phyloP scores from a whole-genome alignment of 345 rosid species.

The Murraya koenigii region DNA sequence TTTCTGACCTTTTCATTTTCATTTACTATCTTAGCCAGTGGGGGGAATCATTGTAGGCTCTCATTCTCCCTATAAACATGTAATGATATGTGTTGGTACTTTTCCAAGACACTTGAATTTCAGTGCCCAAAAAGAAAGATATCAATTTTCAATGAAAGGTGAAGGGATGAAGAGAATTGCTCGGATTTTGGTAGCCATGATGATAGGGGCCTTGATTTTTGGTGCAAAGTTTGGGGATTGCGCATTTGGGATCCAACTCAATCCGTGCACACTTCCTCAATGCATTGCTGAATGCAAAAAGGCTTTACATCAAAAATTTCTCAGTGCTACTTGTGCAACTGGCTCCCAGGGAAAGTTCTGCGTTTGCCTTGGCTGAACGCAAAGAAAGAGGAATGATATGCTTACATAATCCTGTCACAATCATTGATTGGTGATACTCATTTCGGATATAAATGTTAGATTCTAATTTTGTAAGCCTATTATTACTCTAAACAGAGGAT shows the following conservation, averaged over 20 bases:
- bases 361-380: constrained; percentile 24
- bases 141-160: constrained; percentile 8
- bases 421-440: too few species aligned
- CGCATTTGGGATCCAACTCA: constrained; percentile 35
- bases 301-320: constrained; percentile 24
- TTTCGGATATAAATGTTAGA: too few species aligned
- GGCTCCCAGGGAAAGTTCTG: constrained; percentile 31
- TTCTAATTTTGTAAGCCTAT: too few species aligned
- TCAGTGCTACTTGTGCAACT: constrained; percentile 31
- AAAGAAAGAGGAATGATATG: too few species aligned
- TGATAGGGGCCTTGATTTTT: constrained; percentile 1
- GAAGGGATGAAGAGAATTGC: constrained; percentile 5
- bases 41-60: neutral
- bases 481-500: too few species aligned
- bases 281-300: constrained; percentile 37
- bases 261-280: constrained; percentile 29
- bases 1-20: neutral
- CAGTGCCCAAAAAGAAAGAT: neutral
- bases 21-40: neutral
- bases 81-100: neutral
- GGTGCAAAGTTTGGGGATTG: constrained; percentile 17
- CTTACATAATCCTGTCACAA: too few species aligned
- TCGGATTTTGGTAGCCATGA: neutral
- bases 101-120: neutral
- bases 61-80: constrained; percentile 20